Base-by-base conservation (phyloP, 1,284 basidiomycete genomes). In the Xerocomus tenax region DNA sequence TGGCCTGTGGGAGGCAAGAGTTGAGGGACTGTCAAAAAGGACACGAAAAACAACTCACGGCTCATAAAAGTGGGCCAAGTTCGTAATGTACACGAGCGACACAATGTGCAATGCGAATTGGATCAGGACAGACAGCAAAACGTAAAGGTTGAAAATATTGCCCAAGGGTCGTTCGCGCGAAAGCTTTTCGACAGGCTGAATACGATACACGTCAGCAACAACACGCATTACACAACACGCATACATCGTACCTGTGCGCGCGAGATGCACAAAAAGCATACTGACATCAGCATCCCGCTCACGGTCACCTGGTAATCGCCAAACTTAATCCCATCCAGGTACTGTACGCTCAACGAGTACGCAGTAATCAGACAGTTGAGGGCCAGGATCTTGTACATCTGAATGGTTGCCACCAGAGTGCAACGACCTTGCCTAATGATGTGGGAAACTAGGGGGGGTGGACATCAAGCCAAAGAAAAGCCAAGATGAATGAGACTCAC, bases 321-420 rank as follows among this genome's bases (percentile, higher is more conserved):
- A 68, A 92, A 96, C 70, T 97, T 97, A 77, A 97, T 95, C 23
- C 93, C 94, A 57, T 97, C 92, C 15, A 97, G 75, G 64, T 97
- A 96, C 68, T 95, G 92, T 21, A 97, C 94, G 60, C 88, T 92
- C 55, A 97, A 74, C 67, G 88, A 92, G 72, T 94, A 97, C 28
- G 93, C 93, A 3, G 92, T 95, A 66, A 97, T 97, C 36, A 97
- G 74, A 66, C 93, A 96, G 68, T 97, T 97, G 54, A 96, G 74
- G 2, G 93, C 93, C 34, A 97, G 75, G 58, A 97, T 97, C 75
- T 96, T 96, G 82, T 96, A 97, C 93, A 97, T 97, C 71, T 97
- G 94, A 51, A 94, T 88, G 1, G 93, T 97, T 1, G 93, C 93
- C 39, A 97, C 93, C 13, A 97, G 81, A 0, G 93, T 97, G 73